A percentile compares a stretch with the other conserved stretches of the same genome.
These are phyloP conservation scores for Eucommia ulmoides DNA, from an alignment of 257 asterid genomes.

Conservation along the genomic window DNA sequence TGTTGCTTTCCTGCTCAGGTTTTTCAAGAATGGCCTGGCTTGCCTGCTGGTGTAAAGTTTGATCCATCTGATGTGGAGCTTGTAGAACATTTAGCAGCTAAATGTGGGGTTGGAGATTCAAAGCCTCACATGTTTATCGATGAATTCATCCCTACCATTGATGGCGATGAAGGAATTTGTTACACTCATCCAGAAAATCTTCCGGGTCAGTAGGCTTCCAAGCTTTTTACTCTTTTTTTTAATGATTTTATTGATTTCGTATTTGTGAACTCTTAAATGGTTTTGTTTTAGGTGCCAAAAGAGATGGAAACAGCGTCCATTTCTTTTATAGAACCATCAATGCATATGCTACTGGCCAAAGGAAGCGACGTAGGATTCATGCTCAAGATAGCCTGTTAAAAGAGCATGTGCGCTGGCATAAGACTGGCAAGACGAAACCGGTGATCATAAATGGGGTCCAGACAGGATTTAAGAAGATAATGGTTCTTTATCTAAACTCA, in stretches of 20 bases:
- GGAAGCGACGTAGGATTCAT: slow-evolving; percentile 73
- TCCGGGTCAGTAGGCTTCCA: slow-evolving; percentile 47
- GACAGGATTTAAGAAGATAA: slow-evolving; percentile 75
- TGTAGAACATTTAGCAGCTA: slow-evolving; percentile 76
- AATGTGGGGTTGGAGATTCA: slow-evolving; percentile 34
- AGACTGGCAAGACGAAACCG: slow-evolving; percentile 70
- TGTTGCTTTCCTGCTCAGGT: slow-evolving; percentile 45
- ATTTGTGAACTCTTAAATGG: too few relatives aligned
- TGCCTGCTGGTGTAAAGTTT: slow-evolving; percentile 85
- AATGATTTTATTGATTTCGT: neutral
- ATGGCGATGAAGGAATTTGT: slow-evolving; percentile 61
- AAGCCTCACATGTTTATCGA: slow-evolving; percentile 54
- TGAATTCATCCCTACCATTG: slow-evolving; percentile 79
- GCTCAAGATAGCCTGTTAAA: slow-evolving; percentile 14
- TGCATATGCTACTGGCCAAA: slow-evolving; percentile 66
- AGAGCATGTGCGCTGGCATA: slow-evolving; percentile 74
- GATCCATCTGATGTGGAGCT: slow-evolving; percentile 87
- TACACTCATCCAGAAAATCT: slow-evolving; percentile 95
- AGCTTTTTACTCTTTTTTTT: neutral
- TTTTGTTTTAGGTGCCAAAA: slow-evolving; percentile 54
- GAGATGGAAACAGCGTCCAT: slow-evolving; percentile 74
- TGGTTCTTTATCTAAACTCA: slow-evolving; percentile 59
- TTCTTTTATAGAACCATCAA: slow-evolving; percentile 51
- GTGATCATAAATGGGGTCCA: slow-evolving; percentile 45
- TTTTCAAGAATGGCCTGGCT: slow-evolving; percentile 68